Evolutionary conservation across 805 yeast species (phyloP), one percentile per base, ranked within the genome.

Genomic region (Isabelozyma heimii): DNA sequence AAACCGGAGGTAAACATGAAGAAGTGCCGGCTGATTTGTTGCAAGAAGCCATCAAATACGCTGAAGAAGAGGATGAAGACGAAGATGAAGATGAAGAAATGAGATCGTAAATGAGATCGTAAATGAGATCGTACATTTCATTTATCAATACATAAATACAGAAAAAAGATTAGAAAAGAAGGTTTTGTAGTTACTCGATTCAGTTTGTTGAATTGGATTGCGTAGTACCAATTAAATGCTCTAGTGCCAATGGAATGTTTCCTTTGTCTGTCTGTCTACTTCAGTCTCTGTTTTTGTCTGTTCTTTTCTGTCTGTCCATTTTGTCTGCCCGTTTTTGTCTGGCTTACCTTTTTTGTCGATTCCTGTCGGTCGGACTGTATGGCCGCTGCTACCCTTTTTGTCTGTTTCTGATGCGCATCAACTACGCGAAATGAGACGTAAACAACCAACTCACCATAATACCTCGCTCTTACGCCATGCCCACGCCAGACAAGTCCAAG

Each of bases 31-130:
- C 81, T 40, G 92, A 83, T 14, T 68, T 92, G 54, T 75, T 91
- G 47, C 82, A 82, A 45, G 97, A 89, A 67, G 99, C 98, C 14
- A 82, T 83, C 59, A 81, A 83, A 61, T 82, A 76, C 54, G 98
- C 98, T 4, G 85, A 87, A 68, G 87, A 84, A 47, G 96, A 88
- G 51, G 85, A 84, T 13, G 88, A 84, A 10, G 94, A 83, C n/a
- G 91, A 82, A 3, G 86, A 82, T 20, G 87, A 81, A 37, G 87
- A 82, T 55, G 84, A 76, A 52, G 59, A 58, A 47, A 52, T 49
- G 57, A 42, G 37, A 27, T 30, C 35, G 8, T 30, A 30, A 30
- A 10, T n/a, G n/a, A n/a, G n/a, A n/a, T n/a, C 35, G n/a, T n/a
- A 37, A 8, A 13, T n/a, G n/a, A n/a, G 14, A 13, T 33, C 14